Evolutionary conservation across 2,329 filamentous ascomycete genomes (phyloP), one percentile per base, ranked within the genome.

Genomic region (Plenodomus tracheiphilus): DNA sequence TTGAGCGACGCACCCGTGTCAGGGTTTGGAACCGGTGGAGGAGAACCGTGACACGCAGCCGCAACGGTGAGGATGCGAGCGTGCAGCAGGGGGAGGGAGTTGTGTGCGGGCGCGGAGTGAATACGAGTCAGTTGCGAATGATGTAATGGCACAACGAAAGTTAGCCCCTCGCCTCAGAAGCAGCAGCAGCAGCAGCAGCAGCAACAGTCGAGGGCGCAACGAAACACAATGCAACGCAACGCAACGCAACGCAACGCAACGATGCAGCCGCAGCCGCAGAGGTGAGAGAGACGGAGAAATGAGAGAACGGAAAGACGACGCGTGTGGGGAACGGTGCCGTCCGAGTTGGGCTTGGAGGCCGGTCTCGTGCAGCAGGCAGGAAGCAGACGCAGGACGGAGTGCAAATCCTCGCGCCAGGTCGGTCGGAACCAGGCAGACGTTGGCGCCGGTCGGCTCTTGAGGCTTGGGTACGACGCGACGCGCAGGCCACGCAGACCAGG

Each of bases 1-100:
- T 48, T 58, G 51, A 53, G 49, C 35, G 50, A 28, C 47, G 57
- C 46, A 41, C 53, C 48, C 35, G 45, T 47, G 48, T 40, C 49
- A 57, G 48, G 38, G 57, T 53, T 41, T 39, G 46, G 51, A 45
- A 51, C 54, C 56, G 58, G 56, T 60, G 57, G 53, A 41, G 46
- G 51, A 41, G 51, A 47, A 58, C 56, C 51, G 51, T 51, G 51
- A 43, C 39, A 43, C 41, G 39, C 37, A 40, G 41, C 37, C 53
- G 46, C 38, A 47, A 47, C 39, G 36, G 52, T 39, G 49, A 49
- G 44, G 41, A 36, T 47, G 53, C 43, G 47, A 48, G 43, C n/a
- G 47, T 32, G 51, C 43, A 49, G 45, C 41, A 46, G 25, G 42
- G 39, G 46, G 16, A 20, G 42, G 39, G 46, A n/a, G 16, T 37